Evolutionary conservation across 768 basidiomycete genomes (phyloP).

Genomic region (Phlebiopsis gigantea): DNA sequence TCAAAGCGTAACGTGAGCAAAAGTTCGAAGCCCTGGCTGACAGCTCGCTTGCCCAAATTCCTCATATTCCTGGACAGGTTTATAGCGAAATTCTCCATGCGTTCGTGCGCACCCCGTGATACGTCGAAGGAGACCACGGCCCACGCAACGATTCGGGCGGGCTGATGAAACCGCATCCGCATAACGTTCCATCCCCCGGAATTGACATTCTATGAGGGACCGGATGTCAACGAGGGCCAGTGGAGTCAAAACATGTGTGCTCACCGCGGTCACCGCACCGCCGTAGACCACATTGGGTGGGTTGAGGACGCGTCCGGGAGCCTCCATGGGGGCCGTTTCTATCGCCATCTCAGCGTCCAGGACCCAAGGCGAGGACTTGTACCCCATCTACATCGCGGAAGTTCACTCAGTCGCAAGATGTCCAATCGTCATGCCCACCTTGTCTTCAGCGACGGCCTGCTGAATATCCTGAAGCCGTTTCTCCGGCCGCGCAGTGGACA

Average conservation of each 20-base stretch:
- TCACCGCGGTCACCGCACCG: background rate
- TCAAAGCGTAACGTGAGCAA: background rate
- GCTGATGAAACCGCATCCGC: conserved; percentile 23
- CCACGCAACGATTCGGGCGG: conserved; percentile 28
- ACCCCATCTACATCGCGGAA: background rate
- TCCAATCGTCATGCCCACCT: background rate
- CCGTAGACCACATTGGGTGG: conserved; percentile 3
- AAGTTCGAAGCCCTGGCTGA: background rate
- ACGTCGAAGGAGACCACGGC: conserved; percentile 30
- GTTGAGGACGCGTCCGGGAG: background rate
- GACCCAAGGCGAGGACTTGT: conserved; percentile 1
- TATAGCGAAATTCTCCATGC: conserved; percentile 18
- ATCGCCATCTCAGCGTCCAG: conserved; percentile 4
- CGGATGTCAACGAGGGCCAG: background rate
- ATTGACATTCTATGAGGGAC: background rate
- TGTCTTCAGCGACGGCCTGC: background rate
- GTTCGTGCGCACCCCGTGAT: conserved; percentile 11
- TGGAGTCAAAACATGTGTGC: background rate
- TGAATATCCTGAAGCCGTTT: background rate
- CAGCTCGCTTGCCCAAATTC: conserved; percentile 24
- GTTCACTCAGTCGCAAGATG: too few species aligned
- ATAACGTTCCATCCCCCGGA: conserved; percentile 35
- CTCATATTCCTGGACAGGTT: conserved; percentile 24
- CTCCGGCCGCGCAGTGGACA: background rate
- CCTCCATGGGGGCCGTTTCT: background rate